Percentiles rank a stretch among this genome's conserved stretches.
These are phyloP conservation scores for Chaetomium olivaceum DNA, from an alignment of 2,329 filamentous ascomycete species.

Conservation along the genomic window DNA sequence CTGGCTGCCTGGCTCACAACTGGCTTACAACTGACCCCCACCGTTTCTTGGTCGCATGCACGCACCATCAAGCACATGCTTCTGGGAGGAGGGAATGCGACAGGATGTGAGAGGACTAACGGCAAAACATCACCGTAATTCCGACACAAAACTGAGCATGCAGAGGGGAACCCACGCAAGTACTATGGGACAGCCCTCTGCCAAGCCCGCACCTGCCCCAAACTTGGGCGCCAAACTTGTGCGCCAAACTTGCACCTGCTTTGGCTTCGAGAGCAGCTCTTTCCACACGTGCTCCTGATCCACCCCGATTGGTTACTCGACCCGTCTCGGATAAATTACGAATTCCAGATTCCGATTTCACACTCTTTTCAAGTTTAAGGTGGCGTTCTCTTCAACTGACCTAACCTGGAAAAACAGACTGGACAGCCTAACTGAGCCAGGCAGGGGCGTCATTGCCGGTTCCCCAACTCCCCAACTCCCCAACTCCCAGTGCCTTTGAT, in stretches of 20 bases:
- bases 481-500: no score
- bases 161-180: background rate
- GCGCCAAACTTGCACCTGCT: background rate
- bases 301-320: constrained; percentile 10
- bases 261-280: background rate
- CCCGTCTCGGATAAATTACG: constrained; percentile 13
- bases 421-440: background rate
- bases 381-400: background rate
- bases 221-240: no score
- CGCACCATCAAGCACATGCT: background rate
- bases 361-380: background rate
- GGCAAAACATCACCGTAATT: constrained; percentile 17
- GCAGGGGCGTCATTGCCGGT: background rate
- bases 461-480: background rate
- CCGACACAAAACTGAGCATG: constrained; percentile 1
- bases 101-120: background rate
- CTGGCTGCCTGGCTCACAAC: background rate
- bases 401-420: background rate
- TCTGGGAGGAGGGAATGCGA: background rate
- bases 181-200: constrained; percentile 3
- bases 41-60: background rate
- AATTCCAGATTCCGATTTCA: background rate
- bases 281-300: background rate
- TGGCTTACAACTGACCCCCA: background rate
- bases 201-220: constrained; percentile 11